Evolutionary conservation across 768 basidiomycete genomes (phyloP), one percentile per base, ranked within the genome.

Genomic region (Asterophora parasitica): DNA sequence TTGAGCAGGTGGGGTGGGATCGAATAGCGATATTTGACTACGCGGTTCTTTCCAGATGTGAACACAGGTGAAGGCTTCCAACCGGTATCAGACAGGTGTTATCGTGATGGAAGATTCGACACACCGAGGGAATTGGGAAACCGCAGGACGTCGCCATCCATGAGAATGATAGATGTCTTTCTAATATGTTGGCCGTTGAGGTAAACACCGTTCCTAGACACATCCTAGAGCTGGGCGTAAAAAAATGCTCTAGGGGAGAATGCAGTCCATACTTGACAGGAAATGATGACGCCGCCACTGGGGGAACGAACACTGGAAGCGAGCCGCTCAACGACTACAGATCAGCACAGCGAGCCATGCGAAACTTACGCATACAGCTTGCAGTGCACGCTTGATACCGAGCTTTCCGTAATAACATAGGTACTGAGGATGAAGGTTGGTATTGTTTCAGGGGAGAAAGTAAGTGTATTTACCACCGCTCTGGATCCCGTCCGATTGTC

Each of bases 381-480:
- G 73, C 84, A 89, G 61, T 88, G 85, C 30, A 86, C 56, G 39
- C 74, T 78, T 4, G 88, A 92, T 15, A 90, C 80, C 33, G 78
- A 72, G 12, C 67, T 58, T 43, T 87, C 82, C 15, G 75, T 59
- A 26, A 89, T 68, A 23, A 87, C 75, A 55, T 90, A 92, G 33
- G 85, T 68, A 52, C 77, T 79, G 39, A n/a, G 38, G 12, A 38
- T 2, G 10, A 32, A 42, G 6, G 34, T 31, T 23, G 28, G 20
- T 20, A 28, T 27, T 5, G 7, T 28, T 28, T 36, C 30, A 16
- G 9, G 5, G 12, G 28, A 36, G 31, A 1, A 49, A 34, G 38
- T n/a, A 26, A 20, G 15, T n/a, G 30, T 28, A 50, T 60, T 34
- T 53, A 88, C 86, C 86, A 89, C 35, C 73, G 63, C 16, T 75